These are phyloP conservation scores for Syzygium grande DNA, from an alignment of 345 rosid species.

Conservation along the genomic window DNA sequence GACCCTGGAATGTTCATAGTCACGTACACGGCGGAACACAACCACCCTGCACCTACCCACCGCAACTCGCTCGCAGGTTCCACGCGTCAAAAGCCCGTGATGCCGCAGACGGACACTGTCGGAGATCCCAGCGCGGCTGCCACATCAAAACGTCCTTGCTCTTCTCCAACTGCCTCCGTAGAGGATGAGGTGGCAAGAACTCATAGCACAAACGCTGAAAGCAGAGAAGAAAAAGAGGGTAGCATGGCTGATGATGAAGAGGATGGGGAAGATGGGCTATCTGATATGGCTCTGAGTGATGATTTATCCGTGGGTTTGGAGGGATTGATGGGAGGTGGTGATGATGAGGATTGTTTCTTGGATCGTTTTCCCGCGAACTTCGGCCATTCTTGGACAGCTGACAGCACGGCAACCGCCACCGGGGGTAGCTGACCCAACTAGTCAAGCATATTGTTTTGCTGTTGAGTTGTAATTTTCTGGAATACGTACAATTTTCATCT, in stretches of 20 bases:
- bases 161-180: constrained; percentile 43
- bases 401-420: constrained; percentile 33
- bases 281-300: constrained; percentile 47
- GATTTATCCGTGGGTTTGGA: constrained; percentile 85
- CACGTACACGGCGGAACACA: constrained; percentile 94
- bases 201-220: constrained; percentile 27
- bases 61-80: constrained; percentile 92
- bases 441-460: background rate
- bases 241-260: constrained; percentile 27
- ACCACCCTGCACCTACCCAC: constrained; percentile 92
- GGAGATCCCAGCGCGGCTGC: constrained; percentile 19
- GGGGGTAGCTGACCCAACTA: constrained; percentile 29
- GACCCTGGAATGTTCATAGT: constrained; percentile 84
- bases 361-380: constrained; percentile 48
- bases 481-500: background rate
- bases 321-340: constrained; percentile 33
- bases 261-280: constrained; percentile 49
- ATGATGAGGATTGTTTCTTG: constrained; percentile 31
- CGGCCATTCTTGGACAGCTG: constrained; percentile 43
- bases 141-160: constrained; percentile 18
- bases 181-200: constrained; percentile 44
- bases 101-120: constrained; percentile 10
- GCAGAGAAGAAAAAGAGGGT: constrained; percentile 38
- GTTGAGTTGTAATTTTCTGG: background rate
- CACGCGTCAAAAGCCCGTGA: constrained; percentile 61